Percentiles rank a stretch among this genome's conserved stretches.
Conservation (phyloP, 2,329 filamentous ascomycete species). For the Juglanconis juglandina region DNA sequence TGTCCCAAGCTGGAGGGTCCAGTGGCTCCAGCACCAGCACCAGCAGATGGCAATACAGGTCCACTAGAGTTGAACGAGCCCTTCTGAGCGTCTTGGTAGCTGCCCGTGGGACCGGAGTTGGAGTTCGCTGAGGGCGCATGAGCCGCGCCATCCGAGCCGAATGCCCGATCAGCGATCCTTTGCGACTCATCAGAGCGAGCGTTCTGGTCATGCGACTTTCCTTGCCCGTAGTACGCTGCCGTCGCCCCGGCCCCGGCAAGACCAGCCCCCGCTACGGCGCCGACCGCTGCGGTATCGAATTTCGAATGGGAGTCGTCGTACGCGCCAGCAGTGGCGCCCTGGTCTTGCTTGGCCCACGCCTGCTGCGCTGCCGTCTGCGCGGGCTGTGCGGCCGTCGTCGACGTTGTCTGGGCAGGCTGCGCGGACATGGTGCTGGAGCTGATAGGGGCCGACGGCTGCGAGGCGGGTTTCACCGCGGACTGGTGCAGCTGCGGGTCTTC, state of each 20-base stretch:
- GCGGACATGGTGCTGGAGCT: neutral
- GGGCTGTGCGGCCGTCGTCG: neutral
- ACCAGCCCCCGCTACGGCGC: neutral
- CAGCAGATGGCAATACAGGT: neutral
- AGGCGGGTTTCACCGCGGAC: neutral
- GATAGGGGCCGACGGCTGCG: neutral
- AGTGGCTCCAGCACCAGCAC: neutral
- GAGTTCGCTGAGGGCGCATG: neutral
- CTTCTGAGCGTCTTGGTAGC: neutral
- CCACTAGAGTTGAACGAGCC: neutral
- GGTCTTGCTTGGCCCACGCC: slow-evolving; percentile 2
- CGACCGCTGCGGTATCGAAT: neutral
- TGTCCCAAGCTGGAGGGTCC: slow-evolving; percentile 14
- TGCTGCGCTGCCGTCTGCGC: slow-evolving; percentile 11
- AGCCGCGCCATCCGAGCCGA: slow-evolving; percentile 8
- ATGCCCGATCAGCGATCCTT: slow-evolving; percentile 3
- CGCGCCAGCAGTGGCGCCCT: neutral
- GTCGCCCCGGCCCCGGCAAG: neutral
- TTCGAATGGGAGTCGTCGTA: neutral
- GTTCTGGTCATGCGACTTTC: slow-evolving; percentile 8
- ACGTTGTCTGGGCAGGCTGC: neutral
- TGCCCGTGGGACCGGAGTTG: neutral
- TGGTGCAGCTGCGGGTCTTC: neutral
- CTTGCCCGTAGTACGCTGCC: slow-evolving; percentile 11
- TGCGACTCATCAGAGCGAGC: slow-evolving; percentile 1